These are phyloP conservation scores for Straminergon stramineum DNA, from an alignment of 225 moss, liverwort and hornwort species.

Conservation along the genomic window DNA sequence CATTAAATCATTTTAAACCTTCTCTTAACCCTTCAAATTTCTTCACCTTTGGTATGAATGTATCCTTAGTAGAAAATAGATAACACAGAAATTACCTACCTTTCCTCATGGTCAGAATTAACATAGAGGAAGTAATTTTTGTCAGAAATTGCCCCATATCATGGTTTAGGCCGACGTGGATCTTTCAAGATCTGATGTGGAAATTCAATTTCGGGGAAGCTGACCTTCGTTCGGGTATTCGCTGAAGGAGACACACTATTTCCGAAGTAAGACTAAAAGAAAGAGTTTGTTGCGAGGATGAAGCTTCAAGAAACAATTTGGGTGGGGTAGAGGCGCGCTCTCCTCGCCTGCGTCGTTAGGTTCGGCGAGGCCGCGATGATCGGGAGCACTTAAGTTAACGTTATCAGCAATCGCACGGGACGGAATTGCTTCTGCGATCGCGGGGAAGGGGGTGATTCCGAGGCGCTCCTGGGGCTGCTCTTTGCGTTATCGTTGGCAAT, in stretches of 20 bases:
- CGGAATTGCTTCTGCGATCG: neutral
- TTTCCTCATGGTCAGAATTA: neutral
- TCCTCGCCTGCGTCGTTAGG: neutral
- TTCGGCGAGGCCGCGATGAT: neutral
- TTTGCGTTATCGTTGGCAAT: neutral
- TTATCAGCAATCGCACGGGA: neutral
- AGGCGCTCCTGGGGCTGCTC: neutral
- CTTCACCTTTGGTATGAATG: neutral
- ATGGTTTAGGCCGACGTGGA: neutral
- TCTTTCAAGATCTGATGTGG: neutral
- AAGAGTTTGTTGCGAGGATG: neutral
- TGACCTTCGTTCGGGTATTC: too few species aligned
- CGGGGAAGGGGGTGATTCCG: neutral
- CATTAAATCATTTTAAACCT: neutral
- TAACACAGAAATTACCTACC: rapidly evolving
- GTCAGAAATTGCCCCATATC: neutral
- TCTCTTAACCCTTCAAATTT: neutral
- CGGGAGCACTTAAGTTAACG: neutral
- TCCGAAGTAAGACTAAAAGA: neutral
- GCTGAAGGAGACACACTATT: neutral
- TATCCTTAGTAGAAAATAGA: too few species aligned
- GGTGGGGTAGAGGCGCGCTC: neutral
- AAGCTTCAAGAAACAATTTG: neutral
- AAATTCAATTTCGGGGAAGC: neutral
- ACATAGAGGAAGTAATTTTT: neutral